phyloP scores from a whole-genome alignment of 2,329 filamentous ascomycete species.

The Nannizziopsis barbatae region DNA sequence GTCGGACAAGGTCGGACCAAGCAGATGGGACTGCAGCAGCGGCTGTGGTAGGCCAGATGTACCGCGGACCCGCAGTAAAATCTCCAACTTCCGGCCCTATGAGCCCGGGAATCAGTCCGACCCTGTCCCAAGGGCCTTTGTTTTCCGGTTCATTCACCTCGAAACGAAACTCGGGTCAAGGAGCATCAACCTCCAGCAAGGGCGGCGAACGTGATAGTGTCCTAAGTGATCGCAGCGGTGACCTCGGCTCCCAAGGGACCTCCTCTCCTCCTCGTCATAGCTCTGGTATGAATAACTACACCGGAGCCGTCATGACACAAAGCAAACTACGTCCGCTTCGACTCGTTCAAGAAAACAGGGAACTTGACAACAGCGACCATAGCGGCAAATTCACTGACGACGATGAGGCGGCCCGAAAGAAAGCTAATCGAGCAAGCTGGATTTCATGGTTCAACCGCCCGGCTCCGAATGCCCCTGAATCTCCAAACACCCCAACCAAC shows the following conservation, averaged over 20 bases:
- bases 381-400: conserved; percentile 35
- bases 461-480: conserved; percentile 10
- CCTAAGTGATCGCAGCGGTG: conserved; percentile 39
- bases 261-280: conserved; percentile 52
- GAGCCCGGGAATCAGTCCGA: conserved; percentile 44
- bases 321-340: conserved; percentile 76
- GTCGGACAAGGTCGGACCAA: conserved; percentile 41
- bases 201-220: conserved; percentile 42
- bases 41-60: conserved; percentile 78
- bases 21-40: conserved; percentile 43
- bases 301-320: conserved; percentile 49
- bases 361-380: conserved; percentile 27
- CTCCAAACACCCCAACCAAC: conserved; percentile 1
- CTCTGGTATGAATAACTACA: conserved; percentile 58
- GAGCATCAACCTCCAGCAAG: conserved; percentile 42
- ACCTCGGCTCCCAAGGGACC: conserved; percentile 36
- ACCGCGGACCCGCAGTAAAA: conserved; percentile 47
- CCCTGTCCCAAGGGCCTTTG: conserved; percentile 30
- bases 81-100: conserved; percentile 43
- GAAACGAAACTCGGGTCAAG: conserved; percentile 42
- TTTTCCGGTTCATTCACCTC: conserved; percentile 34
- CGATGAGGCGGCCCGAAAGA: conserved; percentile 36
- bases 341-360: conserved; percentile 67
- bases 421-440: conserved; percentile 38
- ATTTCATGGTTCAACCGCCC: conserved; percentile 38